Conservation (phyloP, 768 basidiomycete species). For the Lyophyllum shimeji region DNA sequence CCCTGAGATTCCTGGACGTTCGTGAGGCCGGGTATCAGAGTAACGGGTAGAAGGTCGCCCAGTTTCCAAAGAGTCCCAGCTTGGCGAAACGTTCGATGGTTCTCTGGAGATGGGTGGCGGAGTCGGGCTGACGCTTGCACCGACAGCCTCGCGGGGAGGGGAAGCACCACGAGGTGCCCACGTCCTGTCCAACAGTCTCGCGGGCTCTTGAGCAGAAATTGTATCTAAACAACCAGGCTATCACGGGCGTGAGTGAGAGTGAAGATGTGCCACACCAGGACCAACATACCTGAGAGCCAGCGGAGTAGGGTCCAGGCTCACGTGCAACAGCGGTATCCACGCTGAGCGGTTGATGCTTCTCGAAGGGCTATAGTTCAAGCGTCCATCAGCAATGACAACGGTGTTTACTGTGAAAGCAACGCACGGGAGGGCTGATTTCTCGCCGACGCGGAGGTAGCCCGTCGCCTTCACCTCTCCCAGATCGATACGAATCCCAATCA, state of each 20-base stretch:
- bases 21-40: conserved; percentile 12
- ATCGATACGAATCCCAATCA: conserved; percentile 14
- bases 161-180: conserved; percentile 23
- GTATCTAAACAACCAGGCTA: conserved; percentile 9
- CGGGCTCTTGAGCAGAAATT: not conserved
- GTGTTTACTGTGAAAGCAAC: conserved; percentile 2
- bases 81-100: conserved; percentile 24
- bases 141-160: conserved; percentile 14
- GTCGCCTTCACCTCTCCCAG: conserved; percentile 9
- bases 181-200: conserved; percentile 14
- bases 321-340: conserved; percentile 4
- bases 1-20: conserved; percentile 15
- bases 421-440: conserved; percentile 17
- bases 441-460: conserved; percentile 7
- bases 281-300: conserved; percentile 7
- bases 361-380: conserved; percentile 3
- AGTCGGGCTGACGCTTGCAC: conserved; percentile 14
- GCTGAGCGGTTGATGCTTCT: conserved; percentile 3
- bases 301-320: conserved; percentile 4
- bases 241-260: not conserved
- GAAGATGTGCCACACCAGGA: not conserved
- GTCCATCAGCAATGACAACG: not conserved
- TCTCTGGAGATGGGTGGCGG: conserved; percentile 29
- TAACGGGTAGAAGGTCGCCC: conserved; percentile 13
- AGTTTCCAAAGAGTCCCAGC: conserved; percentile 18